phyloP scores from a whole-genome alignment of 2,329 filamentous ascomycete genomes.

The Saccharata proteae region DNA sequence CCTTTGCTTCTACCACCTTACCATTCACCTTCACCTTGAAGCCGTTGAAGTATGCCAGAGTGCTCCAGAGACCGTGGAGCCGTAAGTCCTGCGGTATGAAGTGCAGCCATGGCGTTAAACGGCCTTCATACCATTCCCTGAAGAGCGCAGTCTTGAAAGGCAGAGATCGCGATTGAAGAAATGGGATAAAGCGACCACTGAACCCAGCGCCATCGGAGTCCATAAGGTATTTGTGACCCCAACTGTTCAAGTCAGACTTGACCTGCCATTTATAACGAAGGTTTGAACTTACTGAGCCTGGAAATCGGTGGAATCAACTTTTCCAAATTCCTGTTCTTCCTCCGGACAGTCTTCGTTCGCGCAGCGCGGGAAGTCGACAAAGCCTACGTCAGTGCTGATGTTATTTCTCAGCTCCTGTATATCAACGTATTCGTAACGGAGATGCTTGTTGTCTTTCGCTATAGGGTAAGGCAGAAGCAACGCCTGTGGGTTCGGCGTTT shows the following conservation, averaged over 20 bases:
- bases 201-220: conserved; percentile 59
- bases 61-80: conserved; percentile 61
- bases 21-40: conserved; percentile 1
- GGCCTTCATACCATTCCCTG: conserved; percentile 66
- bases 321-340: conserved; percentile 40
- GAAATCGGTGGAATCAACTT: conserved; percentile 34
- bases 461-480: conserved; percentile 18
- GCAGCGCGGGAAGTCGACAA: conserved; percentile 48
- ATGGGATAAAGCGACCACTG: conserved; percentile 51
- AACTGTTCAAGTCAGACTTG: no score
- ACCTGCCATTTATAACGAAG: no score
- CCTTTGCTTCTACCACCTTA: neutral
- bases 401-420: conserved; percentile 41
- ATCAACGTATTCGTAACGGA: conserved; percentile 44
- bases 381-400: conserved; percentile 44
- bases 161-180: conserved; percentile 53
- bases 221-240: conserved; percentile 58
- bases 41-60: conserved; percentile 61
- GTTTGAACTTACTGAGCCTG: no score
- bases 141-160: conserved; percentile 64
- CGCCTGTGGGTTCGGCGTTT: conserved; percentile 18
- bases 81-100: conserved; percentile 68
- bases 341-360: conserved; percentile 40
- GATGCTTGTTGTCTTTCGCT: conserved; percentile 46
- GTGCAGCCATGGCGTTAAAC: conserved; percentile 64